phyloP scores from a whole-genome alignment of 1,139 yeast species.

The Tardiomyces blankii region DNA sequence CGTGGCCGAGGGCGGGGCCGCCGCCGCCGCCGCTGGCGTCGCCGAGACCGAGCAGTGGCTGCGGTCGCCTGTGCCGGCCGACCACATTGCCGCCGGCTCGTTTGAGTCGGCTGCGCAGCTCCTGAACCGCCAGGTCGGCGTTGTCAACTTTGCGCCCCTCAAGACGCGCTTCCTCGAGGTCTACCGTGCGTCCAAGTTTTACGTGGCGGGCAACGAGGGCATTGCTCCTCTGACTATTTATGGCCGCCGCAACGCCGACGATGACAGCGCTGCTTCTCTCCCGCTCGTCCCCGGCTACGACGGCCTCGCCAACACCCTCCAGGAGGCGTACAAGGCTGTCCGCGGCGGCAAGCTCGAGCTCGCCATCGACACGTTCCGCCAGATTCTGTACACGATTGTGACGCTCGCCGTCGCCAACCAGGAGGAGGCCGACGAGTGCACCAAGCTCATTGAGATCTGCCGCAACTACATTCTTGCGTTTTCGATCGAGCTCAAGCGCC shows the following conservation, averaged over 20 bases:
- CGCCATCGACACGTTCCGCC: constrained; percentile 72
- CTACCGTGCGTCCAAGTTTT: constrained; percentile 68
- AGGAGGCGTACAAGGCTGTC: constrained; percentile 72
- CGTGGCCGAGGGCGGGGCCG: constrained; percentile 39
- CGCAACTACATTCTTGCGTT: constrained; percentile 88
- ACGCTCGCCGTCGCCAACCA: constrained; percentile 61
- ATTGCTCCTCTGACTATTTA: constrained; percentile 60
- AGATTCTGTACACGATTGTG: constrained; percentile 64
- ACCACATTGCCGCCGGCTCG: constrained; percentile 91
- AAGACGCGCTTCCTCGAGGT: constrained; percentile 73
- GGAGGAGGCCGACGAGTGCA: constrained; percentile 68
- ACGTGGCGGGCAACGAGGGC: constrained; percentile 62
- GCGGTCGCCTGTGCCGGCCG: constrained; percentile 84
- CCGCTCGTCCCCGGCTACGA: constrained; percentile 75
- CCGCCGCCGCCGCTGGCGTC: constrained; percentile 31
- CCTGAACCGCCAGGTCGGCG: constrained; percentile 80
- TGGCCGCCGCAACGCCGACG: constrained; percentile 54
- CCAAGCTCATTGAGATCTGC: constrained; percentile 60
- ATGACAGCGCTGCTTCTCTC: constrained; percentile 29
- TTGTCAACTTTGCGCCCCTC: constrained; percentile 77
- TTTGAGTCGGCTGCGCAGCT: constrained; percentile 93
- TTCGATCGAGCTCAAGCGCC: constrained; percentile 81
- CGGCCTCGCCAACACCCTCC: constrained; percentile 41
- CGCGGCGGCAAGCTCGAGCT: constrained; percentile 71
- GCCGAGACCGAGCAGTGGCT: constrained; percentile 76